Base-by-base conservation (phyloP, 2,329 filamentous ascomycete genomes). In the Mycosphaerella sp. region DNA sequence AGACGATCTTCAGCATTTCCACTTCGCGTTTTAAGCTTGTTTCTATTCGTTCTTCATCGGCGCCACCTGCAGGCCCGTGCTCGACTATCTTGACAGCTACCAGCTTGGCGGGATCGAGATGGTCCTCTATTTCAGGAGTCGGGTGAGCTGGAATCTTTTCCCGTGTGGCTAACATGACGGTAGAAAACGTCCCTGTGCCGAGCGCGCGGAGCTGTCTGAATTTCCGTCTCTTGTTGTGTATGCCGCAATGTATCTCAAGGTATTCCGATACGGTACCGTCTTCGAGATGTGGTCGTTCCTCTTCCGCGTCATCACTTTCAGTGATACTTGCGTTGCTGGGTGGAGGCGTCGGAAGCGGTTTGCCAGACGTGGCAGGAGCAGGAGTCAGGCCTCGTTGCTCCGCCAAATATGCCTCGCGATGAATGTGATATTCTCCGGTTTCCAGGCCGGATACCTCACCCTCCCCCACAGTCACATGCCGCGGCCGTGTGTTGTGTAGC, bases 81-180 rank as follows among this genome's bases (percentile, higher is more conserved):
- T 96, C 89, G 67, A 95, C 92, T 43, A 98, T 84, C 72, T 98
- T 98, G 67, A 98, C 84, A 1, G 93, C 93, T 2, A 97, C 93
- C 11, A 98, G 76, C 49, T 87, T 88, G 66, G 85, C 87, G n/a
- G 84, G 83, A 59, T 87, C 77, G 45, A 82, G 77, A 56, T 68
- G 59, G 40, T 72, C 67, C 67, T 78, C 76, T 64, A 76, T 66
- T 67, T 70, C 72, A 59, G 67, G 72, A 12, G 66, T 66, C 3
- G 62, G 59, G 39, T 67, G 61, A 67, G 62, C 68, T 54, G 64
- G 62, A 31, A 73, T 72, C 40, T 82, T 79, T 67, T 95, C 83
- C 64, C 87, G 89, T 9, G 91, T 95, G 4, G 91, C 93, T 41
- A 98, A 77, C 73, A 95, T 86, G 17, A 98, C 93, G 66, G 88